A percentile compares a stretch with the other conserved stretches of the same genome.
These are phyloP conservation scores for Gryganskiella cystojenkinii DNA, from an alignment of 192 early-diverging fungal species.

Conservation along the genomic window DNA sequence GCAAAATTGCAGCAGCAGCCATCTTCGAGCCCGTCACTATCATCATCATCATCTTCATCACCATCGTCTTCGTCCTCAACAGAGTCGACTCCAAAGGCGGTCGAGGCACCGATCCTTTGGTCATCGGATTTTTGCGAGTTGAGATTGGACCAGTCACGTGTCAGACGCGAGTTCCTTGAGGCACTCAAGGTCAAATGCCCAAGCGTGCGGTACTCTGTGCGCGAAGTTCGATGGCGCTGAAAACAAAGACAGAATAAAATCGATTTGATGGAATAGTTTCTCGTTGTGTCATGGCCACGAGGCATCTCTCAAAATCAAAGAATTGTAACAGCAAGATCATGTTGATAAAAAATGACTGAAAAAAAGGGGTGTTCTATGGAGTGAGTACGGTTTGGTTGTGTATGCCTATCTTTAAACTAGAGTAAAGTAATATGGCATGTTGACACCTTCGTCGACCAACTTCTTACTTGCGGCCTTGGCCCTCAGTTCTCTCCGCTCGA, in stretches of 20 bases:
- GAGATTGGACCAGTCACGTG: constrained; percentile 23
- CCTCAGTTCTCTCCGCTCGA: no score
- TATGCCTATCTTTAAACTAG: no score
- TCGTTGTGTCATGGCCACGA: no score
- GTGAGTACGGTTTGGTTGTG: no score
- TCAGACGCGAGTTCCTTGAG: constrained; percentile 18
- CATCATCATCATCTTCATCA: not conserved
- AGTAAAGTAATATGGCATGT: no score
- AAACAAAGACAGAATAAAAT: not conserved
- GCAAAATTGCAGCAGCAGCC: not conserved
- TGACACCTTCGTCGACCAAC: no score
- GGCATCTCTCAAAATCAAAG: no score
- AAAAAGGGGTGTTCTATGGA: no score
- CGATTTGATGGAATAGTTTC: not conserved
- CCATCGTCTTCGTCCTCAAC: no score
- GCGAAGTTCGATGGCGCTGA: constrained; percentile 8
- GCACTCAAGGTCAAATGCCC: constrained; percentile 13
- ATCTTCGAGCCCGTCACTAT: not conserved
- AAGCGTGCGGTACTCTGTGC: constrained; percentile 3
- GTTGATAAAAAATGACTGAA: no score
- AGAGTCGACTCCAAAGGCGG: not conserved
- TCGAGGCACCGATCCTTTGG: constrained; percentile 16
- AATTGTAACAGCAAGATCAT: no score
- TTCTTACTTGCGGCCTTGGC: no score
- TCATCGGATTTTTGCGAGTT: constrained; percentile 19